Base-by-base conservation (phyloP, 352 stramenopile genomes). In the Phytopythium kandeliae region DNA sequence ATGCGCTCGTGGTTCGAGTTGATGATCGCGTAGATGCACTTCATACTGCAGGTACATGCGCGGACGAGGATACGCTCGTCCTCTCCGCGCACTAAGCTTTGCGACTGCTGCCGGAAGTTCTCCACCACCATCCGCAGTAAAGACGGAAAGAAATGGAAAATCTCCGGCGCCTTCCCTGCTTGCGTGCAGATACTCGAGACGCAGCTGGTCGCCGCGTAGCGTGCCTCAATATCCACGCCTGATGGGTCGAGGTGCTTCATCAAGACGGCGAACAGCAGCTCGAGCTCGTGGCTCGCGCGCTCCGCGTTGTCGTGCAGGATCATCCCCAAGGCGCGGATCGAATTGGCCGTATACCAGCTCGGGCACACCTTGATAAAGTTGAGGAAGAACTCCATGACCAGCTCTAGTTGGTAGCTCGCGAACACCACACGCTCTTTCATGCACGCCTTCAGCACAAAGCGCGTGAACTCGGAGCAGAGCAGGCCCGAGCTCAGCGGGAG, bases 11-110 rank as follows among this genome's bases (percentile, higher is more conserved):
- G 75, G 40, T 78, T 84, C 41, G 75, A 76, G 45, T 74, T 81
- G 43, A 92, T 70, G 51, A 95, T 90, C 60, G 80, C 86, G 56
- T 81, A 89, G 21, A 92, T 71, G 62, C 84, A 95, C 62, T 92
- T 91, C 69, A 95, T 84, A 50, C 84, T 95, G 51, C 75, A 88
- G 2, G 79, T 90, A 57, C 81, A 92, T 15, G 81, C 82, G 51
- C 90, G 91, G 25, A 92, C 74, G 5, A 92, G 65, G 26, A 92
- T 87, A 28, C 84, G 74, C 22, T 95, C 78, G 28, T 82, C 79
- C 19, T 87, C 62, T 4, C 73, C 75, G 40, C 74, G 74, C 4
- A 65, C 80, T 4, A 92, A 47, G 37, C 77, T 86, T 8, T 74
- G 68, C 24, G 74, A 67, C 54, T 95, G 84, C 54, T 92, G 79